A percentile compares a stretch with the other conserved stretches of the same genome.
These are phyloP conservation scores for Coriolopsis trogii DNA, from an alignment of 1,284 basidiomycete genomes.

Conservation along the genomic window DNA sequence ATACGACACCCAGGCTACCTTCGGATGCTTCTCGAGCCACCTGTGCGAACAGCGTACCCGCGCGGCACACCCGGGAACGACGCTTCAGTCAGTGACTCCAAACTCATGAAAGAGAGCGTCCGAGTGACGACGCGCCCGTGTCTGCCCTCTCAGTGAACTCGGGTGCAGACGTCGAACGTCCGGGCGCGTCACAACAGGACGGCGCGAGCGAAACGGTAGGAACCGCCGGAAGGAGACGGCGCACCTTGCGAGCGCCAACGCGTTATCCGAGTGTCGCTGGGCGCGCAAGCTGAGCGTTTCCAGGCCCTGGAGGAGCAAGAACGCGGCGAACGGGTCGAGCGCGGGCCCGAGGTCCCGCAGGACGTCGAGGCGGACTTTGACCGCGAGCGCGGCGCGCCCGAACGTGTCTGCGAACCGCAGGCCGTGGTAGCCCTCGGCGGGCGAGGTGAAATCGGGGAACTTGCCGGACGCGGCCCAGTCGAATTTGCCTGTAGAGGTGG, in stretches of 20 bases:
- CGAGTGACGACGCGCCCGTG: too few species aligned
- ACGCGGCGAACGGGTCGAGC: conserved; percentile 82
- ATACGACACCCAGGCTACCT: conserved; percentile 84
- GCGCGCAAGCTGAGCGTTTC: conserved; percentile 85
- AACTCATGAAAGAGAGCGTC: too few species aligned
- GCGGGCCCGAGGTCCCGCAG: conserved; percentile 80
- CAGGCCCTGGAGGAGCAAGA: conserved; percentile 83
- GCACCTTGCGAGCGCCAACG: conserved; percentile 65
- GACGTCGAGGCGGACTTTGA: conserved; percentile 75
- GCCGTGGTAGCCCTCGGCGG: conserved; percentile 86
- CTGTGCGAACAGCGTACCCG: conserved; percentile 30
- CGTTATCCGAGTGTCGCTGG: conserved; percentile 77
- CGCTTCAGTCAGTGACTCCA: neutral
- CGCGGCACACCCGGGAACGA: too few species aligned
- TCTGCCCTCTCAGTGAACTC: too few species aligned
- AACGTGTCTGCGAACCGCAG: conserved; percentile 75
- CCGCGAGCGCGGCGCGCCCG: conserved; percentile 69
- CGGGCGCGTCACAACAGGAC: too few species aligned
- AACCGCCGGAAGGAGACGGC: too few species aligned
- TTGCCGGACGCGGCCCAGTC: conserved; percentile 80
- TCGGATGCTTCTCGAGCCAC: conserved; percentile 72
- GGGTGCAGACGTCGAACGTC: too few species aligned
- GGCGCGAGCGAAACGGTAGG: too few species aligned
- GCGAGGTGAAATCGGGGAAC: conserved; percentile 84
- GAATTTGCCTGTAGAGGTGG: too few species aligned